Evolutionary conservation across 345 rosid species (phyloP).

Genomic region (Populus deltoides): DNA sequence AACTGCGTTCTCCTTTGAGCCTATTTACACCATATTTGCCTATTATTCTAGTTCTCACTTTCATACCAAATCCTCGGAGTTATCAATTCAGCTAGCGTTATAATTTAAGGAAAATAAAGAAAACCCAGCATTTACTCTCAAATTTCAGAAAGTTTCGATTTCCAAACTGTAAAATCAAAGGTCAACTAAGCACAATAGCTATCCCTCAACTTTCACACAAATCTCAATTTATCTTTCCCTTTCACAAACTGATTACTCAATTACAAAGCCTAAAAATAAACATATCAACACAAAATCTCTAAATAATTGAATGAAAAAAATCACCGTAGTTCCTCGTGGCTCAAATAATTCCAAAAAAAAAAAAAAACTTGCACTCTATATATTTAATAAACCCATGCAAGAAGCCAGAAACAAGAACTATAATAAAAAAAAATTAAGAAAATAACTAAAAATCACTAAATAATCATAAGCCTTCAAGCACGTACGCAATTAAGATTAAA

Average conservation of each 20-base stretch:
- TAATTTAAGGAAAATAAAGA: neutral
- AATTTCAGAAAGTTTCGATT: neutral
- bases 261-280: neutral
- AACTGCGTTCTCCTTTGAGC: neutral
- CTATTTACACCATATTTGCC: neutral
- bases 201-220: neutral
- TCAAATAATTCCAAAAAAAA: neutral
- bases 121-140: neutral
- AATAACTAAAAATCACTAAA: neutral
- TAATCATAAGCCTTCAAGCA: neutral
- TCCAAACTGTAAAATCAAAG: neutral
- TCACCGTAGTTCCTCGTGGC: neutral
- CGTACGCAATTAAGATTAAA: too few relatives aligned
- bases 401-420: neutral
- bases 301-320: neutral
- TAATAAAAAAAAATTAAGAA: neutral
- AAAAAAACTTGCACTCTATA: neutral
- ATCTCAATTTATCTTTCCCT: neutral
- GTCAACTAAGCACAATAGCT: neutral
- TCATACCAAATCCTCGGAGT: neutral
- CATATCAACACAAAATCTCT: too few relatives aligned
- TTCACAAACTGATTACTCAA: neutral
- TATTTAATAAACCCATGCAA: neutral
- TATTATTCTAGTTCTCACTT: neutral
- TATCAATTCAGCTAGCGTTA: neutral